phyloP scores from a whole-genome alignment of 495 filamentous ascomycete species.

The Aspergillus saccharolyticus region DNA sequence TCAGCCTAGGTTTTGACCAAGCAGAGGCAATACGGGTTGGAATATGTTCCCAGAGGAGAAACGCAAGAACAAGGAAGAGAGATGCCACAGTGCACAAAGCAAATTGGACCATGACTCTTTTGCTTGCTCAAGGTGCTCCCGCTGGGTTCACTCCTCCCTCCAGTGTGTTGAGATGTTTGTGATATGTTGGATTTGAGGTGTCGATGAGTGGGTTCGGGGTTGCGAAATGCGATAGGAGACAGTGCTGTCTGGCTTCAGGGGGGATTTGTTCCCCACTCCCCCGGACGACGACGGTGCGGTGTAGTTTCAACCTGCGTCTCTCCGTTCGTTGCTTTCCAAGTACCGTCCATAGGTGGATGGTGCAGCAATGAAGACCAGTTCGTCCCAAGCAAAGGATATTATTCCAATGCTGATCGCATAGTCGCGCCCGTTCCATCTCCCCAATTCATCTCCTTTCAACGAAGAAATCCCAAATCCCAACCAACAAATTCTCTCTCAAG shows the following conservation, averaged over 20 bases:
- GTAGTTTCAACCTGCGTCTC: conserved; percentile 1
- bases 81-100: neutral
- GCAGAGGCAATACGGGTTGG: conserved; percentile 68
- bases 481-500: too few species aligned
- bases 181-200: neutral
- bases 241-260: neutral
- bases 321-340: neutral
- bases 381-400: neutral
- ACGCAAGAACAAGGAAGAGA: conserved; percentile 15
- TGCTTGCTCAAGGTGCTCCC: neutral
- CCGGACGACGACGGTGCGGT: neutral
- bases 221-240: neutral
- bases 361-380: neutral
- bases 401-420: neutral
- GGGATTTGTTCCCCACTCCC: too few species aligned
- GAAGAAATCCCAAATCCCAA: too few species aligned
- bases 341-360: neutral
- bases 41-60: conserved; percentile 28
- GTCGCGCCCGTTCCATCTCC: neutral
- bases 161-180: neutral
- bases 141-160: neutral
- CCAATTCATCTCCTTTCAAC: neutral
- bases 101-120: neutral
- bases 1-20: conserved; percentile 85
- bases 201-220: neutral